These are phyloP conservation scores for Tubosaeta brunneosetosa DNA, from an alignment of 768 basidiomycete genomes.

Conservation along the genomic window DNA sequence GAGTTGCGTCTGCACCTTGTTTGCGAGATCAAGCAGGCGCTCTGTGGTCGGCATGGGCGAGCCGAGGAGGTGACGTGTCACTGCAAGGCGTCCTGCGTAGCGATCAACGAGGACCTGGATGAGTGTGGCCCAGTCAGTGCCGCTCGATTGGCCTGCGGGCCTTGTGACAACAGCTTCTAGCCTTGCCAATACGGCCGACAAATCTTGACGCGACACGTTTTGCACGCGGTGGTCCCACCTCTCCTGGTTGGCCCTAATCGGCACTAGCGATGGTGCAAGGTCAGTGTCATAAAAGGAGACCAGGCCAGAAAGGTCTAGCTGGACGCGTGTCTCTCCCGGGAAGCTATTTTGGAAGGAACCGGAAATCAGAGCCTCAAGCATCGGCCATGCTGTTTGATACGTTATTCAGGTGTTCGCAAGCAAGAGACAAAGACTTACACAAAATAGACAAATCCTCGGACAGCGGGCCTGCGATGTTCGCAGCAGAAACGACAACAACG, in stretches of 20 bases:
- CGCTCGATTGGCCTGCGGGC: no score
- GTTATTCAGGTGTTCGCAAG: neutral
- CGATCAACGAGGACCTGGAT: conserved; percentile 20
- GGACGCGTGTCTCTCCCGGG: neutral
- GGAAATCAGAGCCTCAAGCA: neutral
- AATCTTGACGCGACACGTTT: no score
- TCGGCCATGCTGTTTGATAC: neutral
- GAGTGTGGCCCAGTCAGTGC: no score
- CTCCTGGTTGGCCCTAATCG: neutral
- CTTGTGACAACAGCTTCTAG: no score
- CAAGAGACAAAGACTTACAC: neutral
- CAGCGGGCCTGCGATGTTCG: neutral
- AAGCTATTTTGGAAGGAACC: neutral
- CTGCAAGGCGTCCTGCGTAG: conserved; percentile 28
- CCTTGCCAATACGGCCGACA: no score
- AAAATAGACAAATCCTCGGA: neutral
- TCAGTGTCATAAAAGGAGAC: neutral
- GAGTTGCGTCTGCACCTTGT: conserved; percentile 20
- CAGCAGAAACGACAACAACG: neutral
- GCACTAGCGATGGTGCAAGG: neutral
- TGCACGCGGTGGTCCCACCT: neutral
- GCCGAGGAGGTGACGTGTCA: conserved; percentile 21
- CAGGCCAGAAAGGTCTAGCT: neutral
- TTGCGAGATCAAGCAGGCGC: conserved; percentile 4
- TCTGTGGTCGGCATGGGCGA: neutral